phyloP scores from a whole-genome alignment of 179 eudicot species.

The Camellia oleifera region DNA sequence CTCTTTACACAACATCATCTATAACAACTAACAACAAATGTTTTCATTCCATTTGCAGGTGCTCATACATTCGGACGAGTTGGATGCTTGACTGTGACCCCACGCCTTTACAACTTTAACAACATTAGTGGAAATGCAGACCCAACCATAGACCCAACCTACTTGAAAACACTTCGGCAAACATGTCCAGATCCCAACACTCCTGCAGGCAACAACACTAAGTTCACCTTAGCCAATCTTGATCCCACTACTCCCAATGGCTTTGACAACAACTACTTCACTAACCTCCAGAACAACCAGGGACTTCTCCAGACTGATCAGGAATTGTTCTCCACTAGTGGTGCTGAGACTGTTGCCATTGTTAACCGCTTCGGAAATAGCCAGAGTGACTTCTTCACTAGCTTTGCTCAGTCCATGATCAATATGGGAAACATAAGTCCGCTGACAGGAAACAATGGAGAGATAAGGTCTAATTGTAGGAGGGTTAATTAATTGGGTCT shows the following conservation, averaged over 20 bases:
- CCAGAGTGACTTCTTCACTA: slow-evolving; percentile 37
- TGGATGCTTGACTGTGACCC: slow-evolving; percentile 35
- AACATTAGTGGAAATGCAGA: slow-evolving; percentile 18
- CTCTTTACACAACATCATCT: no score
- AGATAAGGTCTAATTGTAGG: slow-evolving; percentile 41
- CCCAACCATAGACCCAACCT: slow-evolving; percentile 33
- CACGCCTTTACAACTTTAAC: slow-evolving; percentile 32
- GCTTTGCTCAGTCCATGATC: slow-evolving; percentile 39
- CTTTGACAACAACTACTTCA: slow-evolving; percentile 51
- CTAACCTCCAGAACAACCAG: slow-evolving; percentile 35
- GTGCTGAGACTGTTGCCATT: slow-evolving; percentile 20
- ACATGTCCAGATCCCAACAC: background rate
- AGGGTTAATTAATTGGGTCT: background rate
- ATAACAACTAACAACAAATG: no score
- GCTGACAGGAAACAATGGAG: slow-evolving; percentile 45
- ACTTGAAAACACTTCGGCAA: slow-evolving; percentile 29
- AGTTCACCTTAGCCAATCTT: slow-evolving; percentile 21
- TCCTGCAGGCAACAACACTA: slow-evolving; percentile 26
- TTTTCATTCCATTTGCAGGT: slow-evolving; percentile 12
- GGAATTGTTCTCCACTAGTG: slow-evolving; percentile 24
- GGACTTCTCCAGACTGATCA: slow-evolving; percentile 48
- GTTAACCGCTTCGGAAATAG: slow-evolving; percentile 29
- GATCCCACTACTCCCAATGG: slow-evolving; percentile 37
- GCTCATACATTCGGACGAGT: slow-evolving; percentile 50
- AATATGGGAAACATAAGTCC: slow-evolving; percentile 50